A percentile compares a stretch with the other conserved stretches of the same genome.
phyloP scores from a whole-genome alignment of 768 basidiomycete species.

The Lactifluus pinguis region DNA sequence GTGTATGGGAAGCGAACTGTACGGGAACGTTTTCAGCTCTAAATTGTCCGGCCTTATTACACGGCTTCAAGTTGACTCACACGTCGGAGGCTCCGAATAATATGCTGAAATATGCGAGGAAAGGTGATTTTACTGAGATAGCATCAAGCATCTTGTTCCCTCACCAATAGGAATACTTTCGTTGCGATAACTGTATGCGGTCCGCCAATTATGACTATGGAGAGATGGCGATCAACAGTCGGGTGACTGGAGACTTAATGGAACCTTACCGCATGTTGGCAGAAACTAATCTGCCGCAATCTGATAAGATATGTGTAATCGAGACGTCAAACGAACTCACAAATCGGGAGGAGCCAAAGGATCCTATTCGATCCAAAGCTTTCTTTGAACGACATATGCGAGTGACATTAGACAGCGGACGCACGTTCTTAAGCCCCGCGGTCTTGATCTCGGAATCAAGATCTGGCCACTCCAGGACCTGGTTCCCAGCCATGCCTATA shows the following conservation, averaged over 20 bases:
- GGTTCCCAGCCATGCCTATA: slow-evolving; percentile 27
- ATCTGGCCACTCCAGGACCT: slow-evolving; percentile 27
- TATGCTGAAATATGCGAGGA: slow-evolving; percentile 6
- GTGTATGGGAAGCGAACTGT: slow-evolving; percentile 55
- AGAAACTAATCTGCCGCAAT: slow-evolving; percentile 5
- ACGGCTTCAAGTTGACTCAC: slow-evolving; percentile 4
- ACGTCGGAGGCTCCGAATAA: slow-evolving; percentile 8
- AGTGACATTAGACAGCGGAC: background rate
- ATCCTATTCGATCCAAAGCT: slow-evolving; percentile 20
- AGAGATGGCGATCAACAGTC: background rate
- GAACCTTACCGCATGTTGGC: slow-evolving; percentile 5
- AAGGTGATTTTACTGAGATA: background rate
- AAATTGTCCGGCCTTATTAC: background rate
- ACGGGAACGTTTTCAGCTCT: background rate
- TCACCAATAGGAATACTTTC: slow-evolving; percentile 14
- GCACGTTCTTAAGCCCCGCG: slow-evolving; percentile 27
- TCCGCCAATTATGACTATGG: slow-evolving; percentile 16
- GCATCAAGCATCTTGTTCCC: background rate
- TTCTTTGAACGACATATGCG: background rate
- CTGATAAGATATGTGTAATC: background rate
- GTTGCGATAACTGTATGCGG: slow-evolving; percentile 10
- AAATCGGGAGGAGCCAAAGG: slow-evolving; percentile 32
- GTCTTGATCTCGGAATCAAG: slow-evolving; percentile 27
- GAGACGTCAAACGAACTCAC: slow-evolving; percentile 21
- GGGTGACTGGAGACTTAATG: too few species aligned